Evolutionary conservation across 305 asterid genomes (phyloP).

Genomic region (Lippia alba): DNA sequence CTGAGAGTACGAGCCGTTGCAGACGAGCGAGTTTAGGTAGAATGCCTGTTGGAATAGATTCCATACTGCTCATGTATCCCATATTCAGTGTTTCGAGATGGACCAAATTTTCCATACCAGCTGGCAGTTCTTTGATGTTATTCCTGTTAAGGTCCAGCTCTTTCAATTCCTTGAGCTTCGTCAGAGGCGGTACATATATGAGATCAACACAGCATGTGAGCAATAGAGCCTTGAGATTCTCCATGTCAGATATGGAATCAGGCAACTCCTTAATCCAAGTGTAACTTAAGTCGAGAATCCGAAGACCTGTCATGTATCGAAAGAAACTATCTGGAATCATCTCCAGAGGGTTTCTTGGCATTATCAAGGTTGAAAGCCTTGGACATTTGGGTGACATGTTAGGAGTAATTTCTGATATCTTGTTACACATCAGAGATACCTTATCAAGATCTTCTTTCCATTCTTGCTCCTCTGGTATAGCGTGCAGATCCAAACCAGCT

Average conservation of each 20-base stretch:
- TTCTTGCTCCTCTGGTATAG: slow-evolving; percentile 32
- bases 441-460: slow-evolving; percentile 36
- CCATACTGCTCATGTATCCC: slow-evolving; percentile 35
- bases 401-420: slow-evolving; percentile 25
- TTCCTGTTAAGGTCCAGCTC: slow-evolving; percentile 35
- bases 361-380: slow-evolving; percentile 32
- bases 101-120: slow-evolving; percentile 30
- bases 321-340: slow-evolving; percentile 39
- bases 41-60: slow-evolving; percentile 33
- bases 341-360: slow-evolving; percentile 36
- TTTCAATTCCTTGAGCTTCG: slow-evolving; percentile 24
- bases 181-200: slow-evolving; percentile 29
- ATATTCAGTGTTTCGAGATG: slow-evolving; percentile 37
- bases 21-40: slow-evolving; percentile 26
- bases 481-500: slow-evolving; percentile 30
- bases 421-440: slow-evolving; percentile 36
- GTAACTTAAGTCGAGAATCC: slow-evolving; percentile 36
- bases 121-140: slow-evolving; percentile 31
- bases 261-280: slow-evolving; percentile 38
- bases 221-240: slow-evolving; percentile 36
- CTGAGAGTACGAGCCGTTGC: slow-evolving; percentile 32
- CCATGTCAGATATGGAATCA: slow-evolving; percentile 30
- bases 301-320: slow-evolving; percentile 32
- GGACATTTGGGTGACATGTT: slow-evolving; percentile 33
- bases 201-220: slow-evolving; percentile 34